Evolutionary conservation across 73 alveolate genomes (phyloP).

Genomic region (Paramecium tetraurelia): DNA sequence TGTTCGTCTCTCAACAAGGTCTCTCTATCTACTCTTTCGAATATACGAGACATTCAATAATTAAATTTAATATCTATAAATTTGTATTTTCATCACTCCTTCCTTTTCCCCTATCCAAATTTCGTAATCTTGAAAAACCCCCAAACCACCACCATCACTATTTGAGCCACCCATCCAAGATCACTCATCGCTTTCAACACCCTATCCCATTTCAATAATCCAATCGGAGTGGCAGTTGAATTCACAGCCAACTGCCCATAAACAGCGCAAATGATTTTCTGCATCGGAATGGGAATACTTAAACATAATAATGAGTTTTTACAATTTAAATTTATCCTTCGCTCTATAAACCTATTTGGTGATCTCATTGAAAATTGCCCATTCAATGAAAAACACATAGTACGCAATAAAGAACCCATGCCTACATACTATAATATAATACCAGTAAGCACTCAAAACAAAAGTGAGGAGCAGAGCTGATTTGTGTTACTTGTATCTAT

Average conservation of each 20-base stretch:
- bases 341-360: constrained; percentile 22
- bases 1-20: background rate
- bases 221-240: background rate
- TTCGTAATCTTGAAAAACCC: background rate
- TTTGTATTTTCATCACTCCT: background rate
- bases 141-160: background rate
- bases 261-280: background rate
- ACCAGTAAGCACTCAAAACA: background rate
- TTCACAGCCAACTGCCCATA: background rate
- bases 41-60: background rate
- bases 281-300: background rate
- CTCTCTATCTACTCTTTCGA: background rate
- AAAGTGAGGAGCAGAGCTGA: background rate
- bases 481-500: background rate
- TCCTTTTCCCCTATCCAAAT: background rate
- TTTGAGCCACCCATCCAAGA: constrained; percentile 4
- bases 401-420: constrained; percentile 30
- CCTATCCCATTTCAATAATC: constrained; percentile 26
- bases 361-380: constrained; percentile 50
- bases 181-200: background rate
- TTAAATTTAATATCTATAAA: background rate
- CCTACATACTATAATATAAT: constrained; percentile 22
- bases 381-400: constrained; percentile 33
- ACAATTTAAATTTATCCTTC: constrained; percentile 42
- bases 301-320: background rate